A percentile compares a stretch with the other conserved stretches of the same genome.
phyloP scores from a whole-genome alignment of 768 basidiomycete genomes.

The Chalciporus sphaerocephalus region DNA sequence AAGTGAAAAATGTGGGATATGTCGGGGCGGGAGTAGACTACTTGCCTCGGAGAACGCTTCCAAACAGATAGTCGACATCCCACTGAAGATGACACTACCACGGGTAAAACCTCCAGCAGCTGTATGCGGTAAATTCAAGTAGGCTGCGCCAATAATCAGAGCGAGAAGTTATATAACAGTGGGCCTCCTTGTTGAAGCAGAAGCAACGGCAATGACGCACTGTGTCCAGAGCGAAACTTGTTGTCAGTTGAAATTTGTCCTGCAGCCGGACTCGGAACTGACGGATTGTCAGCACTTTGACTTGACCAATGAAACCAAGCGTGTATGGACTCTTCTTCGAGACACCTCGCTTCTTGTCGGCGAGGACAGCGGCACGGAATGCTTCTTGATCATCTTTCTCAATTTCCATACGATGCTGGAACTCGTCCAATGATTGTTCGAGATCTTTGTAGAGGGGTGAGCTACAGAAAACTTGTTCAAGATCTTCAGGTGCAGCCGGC shows the following conservation, averaged over 20 bases:
- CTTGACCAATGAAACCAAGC: conserved; percentile 70
- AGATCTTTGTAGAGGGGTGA: conserved; percentile 46
- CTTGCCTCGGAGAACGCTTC: conserved; percentile 69
- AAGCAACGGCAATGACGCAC: conserved; percentile 34
- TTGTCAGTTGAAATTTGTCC: conserved; percentile 72
- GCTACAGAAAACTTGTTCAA: conserved; percentile 44
- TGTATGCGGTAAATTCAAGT: conserved; percentile 65
- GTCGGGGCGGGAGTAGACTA: conserved; percentile 10
- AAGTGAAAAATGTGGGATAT: conserved; percentile 3
- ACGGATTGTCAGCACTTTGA: conserved; percentile 61
- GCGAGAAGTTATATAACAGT: conserved; percentile 25
- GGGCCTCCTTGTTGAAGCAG: neutral
- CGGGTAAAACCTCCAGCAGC: conserved; percentile 85
- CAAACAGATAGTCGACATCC: conserved; percentile 61
- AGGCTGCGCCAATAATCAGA: conserved; percentile 71
- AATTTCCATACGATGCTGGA: conserved; percentile 51
- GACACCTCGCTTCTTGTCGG: too few relatives aligned
- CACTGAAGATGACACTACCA: conserved; percentile 74
- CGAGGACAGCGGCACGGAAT: conserved; percentile 73
- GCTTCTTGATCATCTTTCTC: conserved; percentile 66
- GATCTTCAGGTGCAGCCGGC: conserved; percentile 55
- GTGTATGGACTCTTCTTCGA: too few relatives aligned
- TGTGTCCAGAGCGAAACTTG: conserved; percentile 58
- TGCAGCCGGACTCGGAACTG: conserved; percentile 73
- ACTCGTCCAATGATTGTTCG: conserved; percentile 48